Conservation (phyloP, 2,329 filamentous ascomycete genomes). For the Aaosphaeria pasadenensis region DNA sequence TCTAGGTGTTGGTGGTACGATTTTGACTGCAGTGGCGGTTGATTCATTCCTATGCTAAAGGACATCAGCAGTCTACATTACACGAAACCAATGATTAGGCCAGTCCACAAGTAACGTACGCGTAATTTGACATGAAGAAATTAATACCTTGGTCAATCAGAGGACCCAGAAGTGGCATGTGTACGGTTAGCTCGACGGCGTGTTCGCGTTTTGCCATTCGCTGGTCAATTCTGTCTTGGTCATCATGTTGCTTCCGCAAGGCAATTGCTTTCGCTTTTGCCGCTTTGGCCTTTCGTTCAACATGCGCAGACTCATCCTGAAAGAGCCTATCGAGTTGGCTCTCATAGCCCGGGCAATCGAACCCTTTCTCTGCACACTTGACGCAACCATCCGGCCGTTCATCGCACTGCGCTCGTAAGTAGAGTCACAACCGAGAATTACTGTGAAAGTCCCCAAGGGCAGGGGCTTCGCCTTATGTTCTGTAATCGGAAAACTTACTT, state of each 20-base stretch:
- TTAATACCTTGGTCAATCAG: slow-evolving; percentile 29
- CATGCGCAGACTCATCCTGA: slow-evolving; percentile 27
- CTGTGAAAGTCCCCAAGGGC: not conserved
- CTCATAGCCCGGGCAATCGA: slow-evolving; percentile 30
- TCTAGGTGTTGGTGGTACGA: slow-evolving; percentile 21
- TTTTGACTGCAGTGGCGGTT: slow-evolving; percentile 21
- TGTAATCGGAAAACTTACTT: slow-evolving; percentile 21
- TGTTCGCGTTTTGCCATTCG: slow-evolving; percentile 5
- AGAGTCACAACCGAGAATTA: not conserved
- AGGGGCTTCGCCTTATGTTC: not conserved
- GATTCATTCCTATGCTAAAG: slow-evolving; percentile 16
- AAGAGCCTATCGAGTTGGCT: slow-evolving; percentile 26
- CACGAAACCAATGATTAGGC: not conserved
- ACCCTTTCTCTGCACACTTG: slow-evolving; percentile 21
- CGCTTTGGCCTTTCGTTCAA: slow-evolving; percentile 22
- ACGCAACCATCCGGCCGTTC: slow-evolving; percentile 23
- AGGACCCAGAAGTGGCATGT: slow-evolving; percentile 13
- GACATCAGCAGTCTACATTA: not conserved
- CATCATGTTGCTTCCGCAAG: slow-evolving; percentile 16
- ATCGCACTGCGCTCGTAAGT: slow-evolving; percentile 23
- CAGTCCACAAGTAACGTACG: not conserved
- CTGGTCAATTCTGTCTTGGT: slow-evolving; percentile 1
- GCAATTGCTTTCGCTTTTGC: slow-evolving; percentile 29
- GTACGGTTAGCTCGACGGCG: slow-evolving; percentile 3
- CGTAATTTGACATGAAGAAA: slow-evolving; percentile 30